Evolutionary conservation across 2,329 filamentous ascomycete species (phyloP).

Genomic region (Ophiostoma piceae): DNA sequence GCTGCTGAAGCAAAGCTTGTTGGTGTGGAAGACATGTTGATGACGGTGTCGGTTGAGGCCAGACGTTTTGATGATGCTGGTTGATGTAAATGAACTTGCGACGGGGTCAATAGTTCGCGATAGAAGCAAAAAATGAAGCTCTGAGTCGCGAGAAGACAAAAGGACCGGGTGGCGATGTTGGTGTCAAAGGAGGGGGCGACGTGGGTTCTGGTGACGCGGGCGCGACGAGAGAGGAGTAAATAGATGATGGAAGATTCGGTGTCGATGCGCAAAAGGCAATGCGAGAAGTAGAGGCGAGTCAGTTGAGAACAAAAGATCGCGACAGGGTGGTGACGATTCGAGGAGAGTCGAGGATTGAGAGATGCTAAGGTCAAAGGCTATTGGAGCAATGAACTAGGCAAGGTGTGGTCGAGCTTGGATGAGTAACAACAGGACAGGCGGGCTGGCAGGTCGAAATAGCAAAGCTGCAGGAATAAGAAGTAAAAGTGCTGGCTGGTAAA

Average conservation of each 20-base stretch:
- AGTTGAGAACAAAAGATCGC: background rate
- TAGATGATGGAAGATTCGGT: background rate
- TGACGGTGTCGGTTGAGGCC: background rate
- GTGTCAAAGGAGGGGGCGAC: background rate
- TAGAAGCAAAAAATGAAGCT: background rate
- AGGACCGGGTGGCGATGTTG: background rate
- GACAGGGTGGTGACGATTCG: background rate
- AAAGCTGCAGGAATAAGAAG: background rate
- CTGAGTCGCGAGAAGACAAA: background rate
- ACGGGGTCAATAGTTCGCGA: background rate
- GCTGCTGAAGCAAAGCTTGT: constrained; percentile 81
- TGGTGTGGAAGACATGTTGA: constrained; percentile 44
- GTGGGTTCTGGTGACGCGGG: background rate
- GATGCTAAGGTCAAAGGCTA: background rate
- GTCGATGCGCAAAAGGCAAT: background rate
- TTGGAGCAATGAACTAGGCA: background rate
- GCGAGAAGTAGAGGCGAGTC: background rate
- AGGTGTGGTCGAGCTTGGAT: constrained; percentile 4
- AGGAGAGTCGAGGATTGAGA: background rate
- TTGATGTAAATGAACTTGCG: background rate
- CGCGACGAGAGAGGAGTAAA: background rate
- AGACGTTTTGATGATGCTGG: background rate
- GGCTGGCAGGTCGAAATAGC: background rate
- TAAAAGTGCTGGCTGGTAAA: too few species aligned
- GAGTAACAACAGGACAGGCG: constrained; percentile 1